These are phyloP conservation scores for Chloranthus sessilifolius DNA, from an alignment of 164 flowering plant genomes.

Conservation along the genomic window DNA sequence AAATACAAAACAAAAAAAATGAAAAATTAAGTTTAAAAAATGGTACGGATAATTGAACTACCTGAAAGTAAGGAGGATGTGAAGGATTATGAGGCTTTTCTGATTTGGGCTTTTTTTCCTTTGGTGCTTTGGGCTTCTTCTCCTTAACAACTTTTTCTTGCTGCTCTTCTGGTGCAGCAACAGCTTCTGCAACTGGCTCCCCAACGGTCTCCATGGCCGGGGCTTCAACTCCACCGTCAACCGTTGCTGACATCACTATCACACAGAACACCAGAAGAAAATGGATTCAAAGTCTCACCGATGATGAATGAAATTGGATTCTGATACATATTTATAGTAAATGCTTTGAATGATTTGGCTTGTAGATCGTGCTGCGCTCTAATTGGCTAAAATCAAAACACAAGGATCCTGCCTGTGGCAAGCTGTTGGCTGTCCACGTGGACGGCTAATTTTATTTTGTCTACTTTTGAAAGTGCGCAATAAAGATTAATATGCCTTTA, in stretches of 20 bases:
- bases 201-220: constrained; percentile 1
- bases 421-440: constrained; percentile 7
- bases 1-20: not conserved
- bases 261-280: not conserved
- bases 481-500: too few species aligned
- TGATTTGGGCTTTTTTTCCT: constrained; percentile 15
- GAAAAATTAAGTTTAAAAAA: not conserved
- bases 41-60: not conserved
- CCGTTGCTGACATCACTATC: not conserved
- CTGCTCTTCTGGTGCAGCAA: constrained; percentile 2
- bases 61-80: constrained; percentile 32
- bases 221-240: constrained; percentile 7
- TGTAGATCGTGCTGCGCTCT: not conserved
- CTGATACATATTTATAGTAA: constrained; percentile 8
- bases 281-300: too few species aligned
- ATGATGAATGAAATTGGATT: not conserved
- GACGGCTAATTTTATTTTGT: not conserved
- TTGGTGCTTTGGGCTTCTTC: constrained; percentile 15
- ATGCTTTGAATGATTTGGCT: not conserved
- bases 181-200: not conserved
- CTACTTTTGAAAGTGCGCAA: too few species aligned
- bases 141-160: constrained; percentile 12
- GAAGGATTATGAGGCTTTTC: constrained; percentile 10
- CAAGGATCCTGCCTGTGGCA: constrained; percentile 16
- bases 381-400: constrained; percentile 12